Evolutionary conservation across 495 filamentous ascomycete species (phyloP).

Genomic region (Wilcoxina mikolae): DNA sequence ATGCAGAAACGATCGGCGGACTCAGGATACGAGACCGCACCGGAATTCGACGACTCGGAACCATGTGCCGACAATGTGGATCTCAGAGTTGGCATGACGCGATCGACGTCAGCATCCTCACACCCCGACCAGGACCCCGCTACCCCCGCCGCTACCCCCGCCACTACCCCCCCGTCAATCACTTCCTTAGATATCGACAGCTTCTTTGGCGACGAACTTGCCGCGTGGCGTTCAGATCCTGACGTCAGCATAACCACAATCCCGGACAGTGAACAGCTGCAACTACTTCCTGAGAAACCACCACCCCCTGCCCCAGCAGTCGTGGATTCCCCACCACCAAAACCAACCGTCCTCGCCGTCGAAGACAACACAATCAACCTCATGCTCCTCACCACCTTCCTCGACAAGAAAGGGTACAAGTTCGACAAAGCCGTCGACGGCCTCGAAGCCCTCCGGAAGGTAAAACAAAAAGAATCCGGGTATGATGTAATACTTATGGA

Average conservation of each 20-base stretch:
- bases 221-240: not conserved
- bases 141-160: not conserved
- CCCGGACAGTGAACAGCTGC: not conserved
- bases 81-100: not conserved
- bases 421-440: slow-evolving; percentile 45
- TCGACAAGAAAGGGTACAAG: slow-evolving; percentile 38
- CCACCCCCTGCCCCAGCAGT: not conserved
- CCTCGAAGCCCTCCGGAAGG: slow-evolving; percentile 42
- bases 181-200: not conserved
- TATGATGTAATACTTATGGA: slow-evolving; percentile 36
- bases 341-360: slow-evolving; percentile 30
- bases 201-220: not conserved
- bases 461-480: slow-evolving; percentile 21
- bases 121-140: not conserved
- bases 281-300: not conserved
- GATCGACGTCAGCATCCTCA: not conserved
- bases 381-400: slow-evolving; percentile 37
- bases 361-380: slow-evolving; percentile 36
- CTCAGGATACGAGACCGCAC: not conserved
- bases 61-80: not conserved
- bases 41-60: not conserved
- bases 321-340: not conserved
- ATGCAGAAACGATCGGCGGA: slow-evolving; percentile 5
- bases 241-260: not conserved
- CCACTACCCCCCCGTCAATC: not conserved